Percentiles rank a stretch among this genome's conserved stretches.
phyloP scores from a whole-genome alignment of 2,329 filamentous ascomycete genomes.

The Juglanconis sp. region DNA sequence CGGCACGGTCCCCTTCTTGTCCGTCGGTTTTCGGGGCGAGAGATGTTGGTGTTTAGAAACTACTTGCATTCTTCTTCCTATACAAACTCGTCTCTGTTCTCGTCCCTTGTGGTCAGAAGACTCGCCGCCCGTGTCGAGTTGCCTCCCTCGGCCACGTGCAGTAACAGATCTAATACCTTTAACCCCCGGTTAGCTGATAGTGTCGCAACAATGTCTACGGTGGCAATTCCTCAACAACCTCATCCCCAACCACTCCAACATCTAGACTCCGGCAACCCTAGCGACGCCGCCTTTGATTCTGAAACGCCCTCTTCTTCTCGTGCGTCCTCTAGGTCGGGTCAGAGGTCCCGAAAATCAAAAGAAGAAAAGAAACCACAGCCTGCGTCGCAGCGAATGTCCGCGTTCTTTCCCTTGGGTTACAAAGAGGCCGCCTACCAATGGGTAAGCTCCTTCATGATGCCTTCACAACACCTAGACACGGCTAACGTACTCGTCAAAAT shows the following conservation, averaged over 20 bases:
- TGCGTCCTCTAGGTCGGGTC: not conserved
- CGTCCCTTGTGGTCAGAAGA: not conserved
- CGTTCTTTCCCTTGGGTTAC: slow-evolving; percentile 81
- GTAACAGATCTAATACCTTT: slow-evolving; percentile 3
- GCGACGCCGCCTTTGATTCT: not conserved
- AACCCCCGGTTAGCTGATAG: slow-evolving; percentile 1
- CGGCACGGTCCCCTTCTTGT: not conserved
- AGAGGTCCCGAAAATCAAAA: slow-evolving; percentile 9
- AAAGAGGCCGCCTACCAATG: slow-evolving; percentile 91
- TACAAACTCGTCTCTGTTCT: not conserved
- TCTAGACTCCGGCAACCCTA: slow-evolving; percentile 1
- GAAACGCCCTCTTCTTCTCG: slow-evolving; percentile 11
- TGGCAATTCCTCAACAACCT: slow-evolving; percentile 22
- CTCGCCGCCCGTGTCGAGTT: not conserved
- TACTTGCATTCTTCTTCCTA: not conserved
- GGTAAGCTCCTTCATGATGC: slow-evolving; percentile 49
- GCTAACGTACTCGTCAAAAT: slow-evolving; percentile 13
- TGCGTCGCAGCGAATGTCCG: slow-evolving; percentile 40
- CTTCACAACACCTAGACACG: slow-evolving; percentile 9
- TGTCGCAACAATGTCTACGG: slow-evolving; percentile 27
- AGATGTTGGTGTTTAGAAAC: slow-evolving; percentile 4
- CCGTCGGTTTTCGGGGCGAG: not conserved
- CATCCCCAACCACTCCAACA: not conserved
- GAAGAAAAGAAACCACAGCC: slow-evolving; percentile 3
- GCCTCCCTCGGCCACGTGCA: not conserved